Base-by-base conservation (phyloP, 768 basidiomycete species). In the Mycena maculata region DNA sequence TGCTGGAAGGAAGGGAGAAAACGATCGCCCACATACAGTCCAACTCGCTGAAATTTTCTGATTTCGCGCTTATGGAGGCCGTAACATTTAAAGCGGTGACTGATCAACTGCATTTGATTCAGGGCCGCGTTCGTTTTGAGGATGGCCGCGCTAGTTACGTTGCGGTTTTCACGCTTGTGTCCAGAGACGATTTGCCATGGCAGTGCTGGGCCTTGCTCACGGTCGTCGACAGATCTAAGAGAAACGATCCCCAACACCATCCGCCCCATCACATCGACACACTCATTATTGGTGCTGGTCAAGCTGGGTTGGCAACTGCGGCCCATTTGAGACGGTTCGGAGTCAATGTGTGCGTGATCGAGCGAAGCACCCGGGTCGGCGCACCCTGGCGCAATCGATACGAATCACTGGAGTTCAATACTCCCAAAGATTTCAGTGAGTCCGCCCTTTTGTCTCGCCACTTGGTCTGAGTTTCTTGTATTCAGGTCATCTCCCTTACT, bases 371-470 rank as follows among this genome's bases (percentile, higher is more conserved):
- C 33, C 56, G 56, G 10, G 56, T 58, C 44, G 56, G 56, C 15
- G 42, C 12, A 16, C 11, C 56, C 22, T 58, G 56, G 56, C 56
- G 56, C 4, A 27, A 44, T 10, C 41, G 56, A 22, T 58, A 58
- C 22, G 44, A 58, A 22, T 58, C 30, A 12, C 42, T 58, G 9
- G 27, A 58, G 44, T 22, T 58, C 44, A 58, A 58, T 23, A 58
- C 56, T 6, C 56, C 56, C 18, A 58, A 58, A 45, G 56, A 58
- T 15, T 58, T 58, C 27, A 58, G 56, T 58, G n/a, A 58, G 54
- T 28, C 28, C 15, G 4, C 10, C 25, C 3, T 13, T 16, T 16
- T 38, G 23, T 39, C 33, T 12, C 4, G 49, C 16, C 28, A n/a
- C 20, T 28, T 27, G 15, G n/a, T n/a, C n/a, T n/a, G n/a, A n/a